Base-by-base conservation (phyloP, 345 rosid genomes). In the Hibiscus tridactylites region DNA sequence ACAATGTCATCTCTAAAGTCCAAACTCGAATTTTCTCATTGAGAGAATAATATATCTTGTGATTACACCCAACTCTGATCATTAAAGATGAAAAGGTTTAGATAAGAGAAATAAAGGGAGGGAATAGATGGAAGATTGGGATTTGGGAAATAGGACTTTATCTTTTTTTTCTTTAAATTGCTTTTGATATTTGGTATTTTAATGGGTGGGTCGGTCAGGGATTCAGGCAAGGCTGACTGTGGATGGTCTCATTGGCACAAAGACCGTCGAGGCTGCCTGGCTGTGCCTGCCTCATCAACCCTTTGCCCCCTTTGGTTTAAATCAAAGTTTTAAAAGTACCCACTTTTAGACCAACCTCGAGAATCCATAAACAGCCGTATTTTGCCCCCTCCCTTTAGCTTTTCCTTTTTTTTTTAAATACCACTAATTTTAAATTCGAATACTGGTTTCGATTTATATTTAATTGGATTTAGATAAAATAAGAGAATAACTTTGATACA, bases 331-430 rank as follows among this genome's bases (percentile, higher is more conserved):
- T 24, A 61, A 66, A 80, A 79, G 74, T 79, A 57, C 16, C 62
- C 35, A 70, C 83, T 72, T 80, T 80, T 78, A 77, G 76, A 80
- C 78, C 83, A 77, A 42, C 59, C 59, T 83, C 75, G 73, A 80
- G 81, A 82, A 76, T 77, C 79, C 61, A 80, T 66, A 80, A 74
- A 57, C 46, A 81, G 72, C 77, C 72, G 4, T 39, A 61, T 68
- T 57, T 42, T 57, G 58, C 39, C 6, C 54, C 19, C 3, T 47
- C 13, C 17, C 42, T 61, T 61, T 61, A 13, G n/a, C 66, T n/a
- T 11, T 58, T 58, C 24, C 11, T 21, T 21, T 21, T 58, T 58
- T 26, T 46, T 46, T 53, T 44, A 56, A 9, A 2, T 17, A 46
- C 17, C 28, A 9, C 12, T 31, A 0, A 5, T 4, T 12, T 2